A percentile compares a stretch with the other conserved stretches of the same genome.
Conservation (phyloP, 192 early-diverging fungal species). For the Pilobolus umbonatus region DNA sequence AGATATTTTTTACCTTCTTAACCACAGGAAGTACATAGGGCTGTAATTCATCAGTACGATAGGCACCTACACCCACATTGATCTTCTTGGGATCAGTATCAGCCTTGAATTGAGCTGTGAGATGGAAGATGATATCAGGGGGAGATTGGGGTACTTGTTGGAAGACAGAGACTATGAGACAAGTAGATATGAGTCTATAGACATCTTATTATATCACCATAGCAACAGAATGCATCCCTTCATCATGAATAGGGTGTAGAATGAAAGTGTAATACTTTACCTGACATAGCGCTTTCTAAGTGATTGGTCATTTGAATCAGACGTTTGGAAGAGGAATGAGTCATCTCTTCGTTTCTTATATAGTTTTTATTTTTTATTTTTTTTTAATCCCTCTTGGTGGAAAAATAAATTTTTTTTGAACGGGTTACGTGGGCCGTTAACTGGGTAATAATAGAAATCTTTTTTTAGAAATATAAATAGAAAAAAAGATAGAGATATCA, state of each 20-base stretch:
- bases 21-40: slow-evolving; percentile 96
- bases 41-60: slow-evolving; percentile 86
- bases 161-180: slow-evolving; percentile 52
- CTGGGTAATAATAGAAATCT: not conserved
- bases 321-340: slow-evolving; percentile 9
- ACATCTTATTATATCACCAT: not conserved
- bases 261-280: not conserved
- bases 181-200: slow-evolving; percentile 7
- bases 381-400: not conserved
- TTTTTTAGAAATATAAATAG: not conserved
- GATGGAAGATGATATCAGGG: slow-evolving; percentile 86
- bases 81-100: slow-evolving; percentile 79
- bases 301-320: slow-evolving; percentile 6
- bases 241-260: not conserved
- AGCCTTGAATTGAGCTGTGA: slow-evolving; percentile 79
- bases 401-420: no score
- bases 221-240: not conserved
- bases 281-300: slow-evolving; percentile 3
- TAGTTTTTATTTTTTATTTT: slow-evolving; percentile 1
- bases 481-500: slow-evolving; percentile 3
- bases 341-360: no score
- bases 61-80: slow-evolving; percentile 95
- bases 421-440: no score
- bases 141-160: slow-evolving; percentile 58
- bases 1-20: slow-evolving; percentile 58